Evolutionary conservation across 805 yeast genomes (phyloP).

Genomic region (Candida jianshihensis): DNA sequence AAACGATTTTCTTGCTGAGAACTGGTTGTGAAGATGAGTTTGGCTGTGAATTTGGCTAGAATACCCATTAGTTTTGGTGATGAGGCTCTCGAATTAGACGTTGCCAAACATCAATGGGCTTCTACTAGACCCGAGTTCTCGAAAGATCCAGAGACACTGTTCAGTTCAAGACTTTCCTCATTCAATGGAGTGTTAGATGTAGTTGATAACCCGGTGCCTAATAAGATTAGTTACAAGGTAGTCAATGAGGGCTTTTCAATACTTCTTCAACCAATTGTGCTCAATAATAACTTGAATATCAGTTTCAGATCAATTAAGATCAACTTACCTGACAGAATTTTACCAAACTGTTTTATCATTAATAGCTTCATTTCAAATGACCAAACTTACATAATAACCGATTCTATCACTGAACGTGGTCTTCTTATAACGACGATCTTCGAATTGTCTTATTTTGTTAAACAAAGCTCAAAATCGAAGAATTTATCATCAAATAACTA

Average conservation of each 20-base stretch:
- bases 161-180: constrained; percentile 11
- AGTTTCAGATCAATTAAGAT: constrained; percentile 21
- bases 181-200: constrained; percentile 23
- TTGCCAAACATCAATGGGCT: constrained; percentile 19
- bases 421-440: constrained; percentile 45
- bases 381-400: constrained; percentile 33
- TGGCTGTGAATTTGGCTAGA: neutral
- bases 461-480: constrained; percentile 7
- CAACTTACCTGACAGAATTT: constrained; percentile 31
- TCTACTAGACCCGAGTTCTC: neutral
- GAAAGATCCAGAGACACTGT: constrained; percentile 14
- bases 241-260: constrained; percentile 14
- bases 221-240: constrained; percentile 21
- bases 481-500: constrained; percentile 11
- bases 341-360: constrained; percentile 31
- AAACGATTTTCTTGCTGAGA: neutral
- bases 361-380: constrained; percentile 24
- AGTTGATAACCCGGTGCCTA: constrained; percentile 28
- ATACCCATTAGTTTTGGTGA: too few relatives aligned
- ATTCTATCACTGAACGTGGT: constrained; percentile 45
- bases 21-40: neutral
- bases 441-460: constrained; percentile 35
- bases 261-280: constrained; percentile 14
- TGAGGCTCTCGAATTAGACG: constrained; percentile 6
- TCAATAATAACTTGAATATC: constrained; percentile 18